Percentiles rank a stretch among this genome's conserved stretches.
Conservation (phyloP, 768 basidiomycete species). For the Tylopilus vinaceipallidus region DNA sequence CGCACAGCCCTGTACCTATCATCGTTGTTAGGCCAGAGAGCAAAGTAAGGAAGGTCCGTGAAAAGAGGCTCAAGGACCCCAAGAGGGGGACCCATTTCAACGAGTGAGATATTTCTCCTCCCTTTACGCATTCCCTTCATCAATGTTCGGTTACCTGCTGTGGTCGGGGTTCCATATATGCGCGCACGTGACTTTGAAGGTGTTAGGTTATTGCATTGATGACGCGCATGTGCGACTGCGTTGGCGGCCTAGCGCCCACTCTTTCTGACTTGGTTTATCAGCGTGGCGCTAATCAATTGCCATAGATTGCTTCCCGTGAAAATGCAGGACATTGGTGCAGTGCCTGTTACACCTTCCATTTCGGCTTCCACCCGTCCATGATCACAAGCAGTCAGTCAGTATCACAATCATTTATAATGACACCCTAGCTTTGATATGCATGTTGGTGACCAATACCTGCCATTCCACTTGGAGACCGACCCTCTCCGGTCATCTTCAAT, state of each 20-base stretch:
- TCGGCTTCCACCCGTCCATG: slow-evolving; percentile 18
- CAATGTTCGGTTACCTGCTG: neutral
- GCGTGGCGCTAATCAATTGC: slow-evolving; percentile 5
- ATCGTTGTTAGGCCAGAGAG: slow-evolving; percentile 92
- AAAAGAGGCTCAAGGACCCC: slow-evolving; percentile 85
- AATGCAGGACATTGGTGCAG: slow-evolving; percentile 8
- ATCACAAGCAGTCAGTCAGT: neutral
- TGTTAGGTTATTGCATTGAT: neutral
- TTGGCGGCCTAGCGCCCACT: neutral
- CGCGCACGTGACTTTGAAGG: neutral
- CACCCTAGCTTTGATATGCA: too few species aligned
- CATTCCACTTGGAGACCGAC: too few species aligned
- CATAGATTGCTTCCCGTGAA: slow-evolving; percentile 14
- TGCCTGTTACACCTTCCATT: slow-evolving; percentile 10
- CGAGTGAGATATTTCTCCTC: slow-evolving; percentile 35
- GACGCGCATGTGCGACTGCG: neutral
- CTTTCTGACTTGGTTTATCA: neutral
- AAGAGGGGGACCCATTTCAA: slow-evolving; percentile 85
- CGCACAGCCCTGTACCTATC: slow-evolving; percentile 92
- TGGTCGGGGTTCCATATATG: neutral
- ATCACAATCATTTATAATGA: too few species aligned
- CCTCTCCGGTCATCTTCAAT: too few species aligned
- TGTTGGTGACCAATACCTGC: too few species aligned
- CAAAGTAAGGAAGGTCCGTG: slow-evolving; percentile 79
- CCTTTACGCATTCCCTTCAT: neutral